These are phyloP conservation scores for Rhynchosporium secalis DNA, from an alignment of 2,329 filamentous ascomycete species.

Conservation along the genomic window DNA sequence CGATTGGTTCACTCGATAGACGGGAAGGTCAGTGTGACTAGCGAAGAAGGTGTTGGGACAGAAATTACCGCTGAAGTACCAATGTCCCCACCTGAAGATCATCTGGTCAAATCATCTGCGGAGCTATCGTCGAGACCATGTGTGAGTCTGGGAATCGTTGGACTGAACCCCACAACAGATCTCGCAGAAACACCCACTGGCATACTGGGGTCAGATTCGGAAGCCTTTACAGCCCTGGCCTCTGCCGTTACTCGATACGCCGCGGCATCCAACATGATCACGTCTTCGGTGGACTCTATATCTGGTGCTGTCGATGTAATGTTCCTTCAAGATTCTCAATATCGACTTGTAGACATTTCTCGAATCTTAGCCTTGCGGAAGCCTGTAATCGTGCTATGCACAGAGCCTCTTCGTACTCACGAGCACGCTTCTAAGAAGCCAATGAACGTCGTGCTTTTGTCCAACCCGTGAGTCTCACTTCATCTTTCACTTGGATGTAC, in stretches of 20 bases:
- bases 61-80: neutral
- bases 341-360: neutral
- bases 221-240: neutral
- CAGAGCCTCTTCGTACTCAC: neutral
- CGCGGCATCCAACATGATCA: neutral
- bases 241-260: neutral
- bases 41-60: slow-evolving; percentile 48
- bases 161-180: slow-evolving; percentile 2
- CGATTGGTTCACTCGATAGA: slow-evolving; percentile 57
- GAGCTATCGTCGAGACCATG: neutral
- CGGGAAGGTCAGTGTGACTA: slow-evolving; percentile 58
- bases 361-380: neutral
- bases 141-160: slow-evolving; percentile 1
- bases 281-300: neutral
- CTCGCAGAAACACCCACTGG: neutral
- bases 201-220: neutral
- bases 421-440: slow-evolving; percentile 7
- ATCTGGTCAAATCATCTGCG: neutral
- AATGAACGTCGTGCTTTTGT: slow-evolving; percentile 8
- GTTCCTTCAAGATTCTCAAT: neutral
- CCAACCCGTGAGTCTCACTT: slow-evolving; percentile 10
- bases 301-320: neutral
- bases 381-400: neutral
- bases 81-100: neutral
- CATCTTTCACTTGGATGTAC: neutral